Evolutionary conservation across 2,329 filamentous ascomycete species (phyloP).

Genomic region (Aureobasidium melanogenum): DNA sequence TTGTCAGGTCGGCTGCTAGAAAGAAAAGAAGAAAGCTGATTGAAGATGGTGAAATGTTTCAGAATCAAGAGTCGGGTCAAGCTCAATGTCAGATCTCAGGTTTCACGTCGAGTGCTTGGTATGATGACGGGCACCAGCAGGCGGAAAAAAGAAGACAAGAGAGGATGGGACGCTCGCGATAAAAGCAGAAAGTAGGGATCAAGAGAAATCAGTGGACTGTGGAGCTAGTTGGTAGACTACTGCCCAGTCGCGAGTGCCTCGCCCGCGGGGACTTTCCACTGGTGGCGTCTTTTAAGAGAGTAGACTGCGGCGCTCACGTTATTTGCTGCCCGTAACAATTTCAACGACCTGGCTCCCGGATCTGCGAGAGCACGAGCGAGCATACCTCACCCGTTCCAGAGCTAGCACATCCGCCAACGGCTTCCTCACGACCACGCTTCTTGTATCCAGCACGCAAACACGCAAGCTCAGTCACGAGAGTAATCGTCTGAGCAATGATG

Average conservation of each 20-base stretch:
- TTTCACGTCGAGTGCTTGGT: neutral
- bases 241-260: slow-evolving; percentile 8
- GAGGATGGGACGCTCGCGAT: slow-evolving; percentile 3
- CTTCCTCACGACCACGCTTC: neutral
- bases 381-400: neutral
- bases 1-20: neutral
- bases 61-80: neutral
- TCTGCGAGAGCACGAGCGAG: slow-evolving; percentile 7
- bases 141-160: slow-evolving; percentile 7
- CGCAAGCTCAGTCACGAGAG: neutral
- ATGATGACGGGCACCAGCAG: neutral
- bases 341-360: slow-evolving; percentile 10
- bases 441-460: neutral
- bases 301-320: slow-evolving; percentile 1
- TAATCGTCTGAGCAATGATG: neutral
- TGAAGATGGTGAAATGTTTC: neutral
- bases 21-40: neutral
- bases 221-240: slow-evolving; percentile 1
- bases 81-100: neutral
- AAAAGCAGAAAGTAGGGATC: slow-evolving; percentile 7
- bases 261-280: slow-evolving; percentile 4
- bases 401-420: neutral
- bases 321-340: slow-evolving; percentile 8
- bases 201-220: slow-evolving; percentile 8
- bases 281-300: slow-evolving; percentile 2